Evolutionary conservation across 1,139 yeast species (phyloP), one percentile per base, ranked within the genome.

Genomic region (Martiniozyma asiatica): DNA sequence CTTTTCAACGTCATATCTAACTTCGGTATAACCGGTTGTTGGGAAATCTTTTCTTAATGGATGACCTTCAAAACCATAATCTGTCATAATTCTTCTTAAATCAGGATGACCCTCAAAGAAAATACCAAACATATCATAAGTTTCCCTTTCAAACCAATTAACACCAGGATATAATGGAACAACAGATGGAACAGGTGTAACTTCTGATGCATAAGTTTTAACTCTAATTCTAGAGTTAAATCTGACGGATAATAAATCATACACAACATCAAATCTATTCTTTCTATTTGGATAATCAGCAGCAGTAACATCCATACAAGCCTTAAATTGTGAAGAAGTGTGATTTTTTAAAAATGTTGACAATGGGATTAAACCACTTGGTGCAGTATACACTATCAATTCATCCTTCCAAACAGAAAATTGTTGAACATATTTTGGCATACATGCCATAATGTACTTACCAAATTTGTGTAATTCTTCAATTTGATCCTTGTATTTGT

Each of bases 41-140:
- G 94, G 94, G 79, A 82, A 82, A 57, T 82, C 94, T 58, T 82
- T 82, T 58, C 94, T 73, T 53, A 82, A 67, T 11, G 94, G 94
- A 53, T 82, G 92, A 33, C 94, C 94, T 56, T 80, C 93, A 48
- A 82, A 82, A 21, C 94, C 94, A 56, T 82, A 82, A 59, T 82
- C 94, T 32, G 94, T 82, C 74, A 82, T 68, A 53, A 82, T 80
- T 60, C 94, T 69, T 61, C 94, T 75, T 51, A 82, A 65, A 57
- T 82, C 94, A 8, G 94, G 94, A 55, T 82, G 94, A 38, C 78
- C 81, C 54, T 78, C 89, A 50, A 82, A 82, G 58, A 81, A 81
- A 39, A 82, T 70, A 29, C 94, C 94, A 51, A 69, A 81, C 68
- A 81, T 65, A 53, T 81, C 94, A 54, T 79, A 81, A 10, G 92